These are phyloP conservation scores for Wickerhamiella kurtzmanii DNA, from an alignment of 805 yeast genomes.

Conservation along the genomic window DNA sequence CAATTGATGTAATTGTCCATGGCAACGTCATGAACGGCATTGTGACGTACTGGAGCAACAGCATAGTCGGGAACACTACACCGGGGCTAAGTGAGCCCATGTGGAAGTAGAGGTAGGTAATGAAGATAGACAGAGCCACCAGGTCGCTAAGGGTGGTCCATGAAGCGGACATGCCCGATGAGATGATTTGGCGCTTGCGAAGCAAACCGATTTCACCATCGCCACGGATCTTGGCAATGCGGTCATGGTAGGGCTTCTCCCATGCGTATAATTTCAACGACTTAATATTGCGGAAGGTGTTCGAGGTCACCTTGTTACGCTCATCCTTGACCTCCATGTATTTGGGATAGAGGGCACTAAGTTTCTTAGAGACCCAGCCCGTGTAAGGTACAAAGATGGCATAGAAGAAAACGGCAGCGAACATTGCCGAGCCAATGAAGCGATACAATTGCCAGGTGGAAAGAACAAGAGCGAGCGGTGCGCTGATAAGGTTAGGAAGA, in stretches of 20 bases:
- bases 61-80: constrained; percentile 54
- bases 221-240: constrained; percentile 57
- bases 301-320: constrained; percentile 75
- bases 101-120: constrained; percentile 52
- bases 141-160: constrained; percentile 62
- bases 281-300: constrained; percentile 77
- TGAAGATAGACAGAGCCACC: constrained; percentile 81
- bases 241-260: constrained; percentile 76
- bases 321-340: constrained; percentile 85
- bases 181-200: constrained; percentile 46
- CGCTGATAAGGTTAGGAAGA: constrained; percentile 72
- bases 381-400: constrained; percentile 65
- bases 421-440: constrained; percentile 72
- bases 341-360: constrained; percentile 53
- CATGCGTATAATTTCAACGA: constrained; percentile 89
- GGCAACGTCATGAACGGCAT: constrained; percentile 89
- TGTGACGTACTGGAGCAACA: constrained; percentile 54
- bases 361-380: constrained; percentile 43
- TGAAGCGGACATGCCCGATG: constrained; percentile 31
- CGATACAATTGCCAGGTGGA: constrained; percentile 62
- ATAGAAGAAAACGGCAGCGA: constrained; percentile 75
- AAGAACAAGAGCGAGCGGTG: constrained; percentile 70
- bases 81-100: constrained; percentile 68
- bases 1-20: constrained; percentile 64
- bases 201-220: constrained; percentile 70